Conservation (phyloP, 2,329 filamentous ascomycete species). For the Aspergillus sp. region DNA sequence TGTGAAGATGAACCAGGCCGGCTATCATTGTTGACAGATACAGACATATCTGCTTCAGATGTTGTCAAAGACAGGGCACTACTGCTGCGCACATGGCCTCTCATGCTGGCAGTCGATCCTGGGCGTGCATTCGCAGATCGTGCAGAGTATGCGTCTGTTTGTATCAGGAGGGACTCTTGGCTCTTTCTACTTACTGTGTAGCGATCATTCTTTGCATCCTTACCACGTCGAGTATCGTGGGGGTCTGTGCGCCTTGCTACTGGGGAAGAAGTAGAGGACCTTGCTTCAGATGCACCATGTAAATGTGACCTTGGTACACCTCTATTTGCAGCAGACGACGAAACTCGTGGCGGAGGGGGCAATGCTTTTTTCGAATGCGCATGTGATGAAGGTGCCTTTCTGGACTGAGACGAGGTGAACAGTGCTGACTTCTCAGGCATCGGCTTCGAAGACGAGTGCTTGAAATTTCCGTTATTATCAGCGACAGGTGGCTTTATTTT, state of each 20-base stretch:
- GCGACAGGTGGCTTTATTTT: slow-evolving; percentile 20
- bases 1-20: slow-evolving; percentile 24
- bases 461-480: slow-evolving; percentile 20
- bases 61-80: slow-evolving; percentile 36
- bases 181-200: slow-evolving; percentile 32
- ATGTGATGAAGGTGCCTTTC: slow-evolving; percentile 12
- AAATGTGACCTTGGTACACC: slow-evolving; percentile 20
- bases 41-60: slow-evolving; percentile 33
- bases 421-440: slow-evolving; percentile 7
- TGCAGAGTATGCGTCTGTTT: slow-evolving; percentile 36
- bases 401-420: background rate
- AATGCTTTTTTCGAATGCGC: slow-evolving; percentile 9
- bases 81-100: slow-evolving; percentile 36
- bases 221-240: slow-evolving; percentile 4
- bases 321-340: slow-evolving; percentile 19
- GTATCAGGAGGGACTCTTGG: slow-evolving; percentile 33
- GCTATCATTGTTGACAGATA: slow-evolving; percentile 23
- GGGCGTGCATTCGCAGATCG: slow-evolving; percentile 28
- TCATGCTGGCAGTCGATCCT: slow-evolving; percentile 30
- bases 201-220: slow-evolving; percentile 19
- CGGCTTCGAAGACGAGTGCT: slow-evolving; percentile 12
- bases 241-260: slow-evolving; percentile 9
- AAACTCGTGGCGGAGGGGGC: slow-evolving; percentile 1
- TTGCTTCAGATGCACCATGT: slow-evolving; percentile 15
- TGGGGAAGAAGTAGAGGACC: slow-evolving; percentile 13